Conservation (phyloP, 164 flowering plant genomes). For the Protea cynaroides region DNA sequence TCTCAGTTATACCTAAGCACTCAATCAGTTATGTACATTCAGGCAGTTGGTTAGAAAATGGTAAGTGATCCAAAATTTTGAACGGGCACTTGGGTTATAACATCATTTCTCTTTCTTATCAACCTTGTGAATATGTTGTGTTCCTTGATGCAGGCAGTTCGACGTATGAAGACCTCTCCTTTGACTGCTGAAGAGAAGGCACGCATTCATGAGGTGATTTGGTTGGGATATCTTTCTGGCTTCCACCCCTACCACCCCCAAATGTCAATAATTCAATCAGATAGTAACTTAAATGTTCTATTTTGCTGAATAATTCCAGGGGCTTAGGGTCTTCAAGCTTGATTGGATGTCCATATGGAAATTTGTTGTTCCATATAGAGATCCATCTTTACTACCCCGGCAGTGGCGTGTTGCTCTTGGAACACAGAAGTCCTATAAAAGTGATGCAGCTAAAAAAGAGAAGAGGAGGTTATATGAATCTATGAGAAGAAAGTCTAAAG, state of each 20-base stretch:
- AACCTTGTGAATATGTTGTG: background rate
- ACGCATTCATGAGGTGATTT: conserved; percentile 66
- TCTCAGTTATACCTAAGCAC: no score
- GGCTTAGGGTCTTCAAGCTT: conserved; percentile 55
- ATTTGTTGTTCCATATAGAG: conserved; percentile 79
- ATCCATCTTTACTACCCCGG: conserved; percentile 81
- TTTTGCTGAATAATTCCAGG: conserved; percentile 34
- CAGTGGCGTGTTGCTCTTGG: conserved; percentile 93
- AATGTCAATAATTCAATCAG: background rate
- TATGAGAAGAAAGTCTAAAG: conserved; percentile 40
- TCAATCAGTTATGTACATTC: no score
- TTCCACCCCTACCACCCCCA: no score
- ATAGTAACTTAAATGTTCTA: background rate
- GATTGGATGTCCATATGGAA: conserved; percentile 88
- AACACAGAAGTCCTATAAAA: conserved; percentile 78
- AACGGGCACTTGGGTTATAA: background rate
- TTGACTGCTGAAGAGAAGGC: conserved; percentile 74
- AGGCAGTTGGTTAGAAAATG: no score
- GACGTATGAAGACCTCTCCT: conserved; percentile 85
- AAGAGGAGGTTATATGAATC: conserved; percentile 61
- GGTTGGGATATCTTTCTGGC: background rate
- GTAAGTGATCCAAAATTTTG: background rate
- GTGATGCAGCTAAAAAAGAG: conserved; percentile 47
- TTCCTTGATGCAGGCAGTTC: conserved; percentile 61
- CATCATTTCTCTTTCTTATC: background rate